phyloP scores from a whole-genome alignment of 31 red algal species.

The Odonthalia washingtoniensis region DNA sequence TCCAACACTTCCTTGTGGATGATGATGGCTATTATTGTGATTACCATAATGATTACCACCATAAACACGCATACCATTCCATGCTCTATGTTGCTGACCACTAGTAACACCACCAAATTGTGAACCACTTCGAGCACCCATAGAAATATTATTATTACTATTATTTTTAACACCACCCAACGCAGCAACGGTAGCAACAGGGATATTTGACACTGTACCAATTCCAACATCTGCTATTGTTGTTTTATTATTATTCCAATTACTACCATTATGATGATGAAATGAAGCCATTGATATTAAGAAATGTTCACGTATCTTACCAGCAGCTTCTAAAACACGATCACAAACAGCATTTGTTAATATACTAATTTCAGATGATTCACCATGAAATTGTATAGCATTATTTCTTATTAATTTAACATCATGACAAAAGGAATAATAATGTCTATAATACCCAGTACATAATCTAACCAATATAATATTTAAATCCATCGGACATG shows the following conservation, averaged over 20 bases:
- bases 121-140: too few relatives aligned
- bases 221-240: too few relatives aligned
- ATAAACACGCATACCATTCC: neutral
- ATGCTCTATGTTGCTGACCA: neutral
- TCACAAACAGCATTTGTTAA: conserved; percentile 39
- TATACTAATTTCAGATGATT: conserved; percentile 55
- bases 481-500: conserved; percentile 78
- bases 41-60: neutral
- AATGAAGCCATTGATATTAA: conserved; percentile 32
- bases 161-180: too few relatives aligned
- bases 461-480: conserved; percentile 70
- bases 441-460: conserved; percentile 78
- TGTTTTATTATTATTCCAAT: too few relatives aligned
- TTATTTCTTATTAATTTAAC: conserved; percentile 64
- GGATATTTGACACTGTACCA: too few relatives aligned
- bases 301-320: conserved; percentile 55
- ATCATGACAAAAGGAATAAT: conserved; percentile 63
- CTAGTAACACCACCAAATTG: too few relatives aligned
- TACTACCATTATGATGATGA: too few relatives aligned
- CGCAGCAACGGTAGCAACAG: too few relatives aligned
- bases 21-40: too few relatives aligned
- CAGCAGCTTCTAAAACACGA: conserved; percentile 56
- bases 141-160: too few relatives aligned
- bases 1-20: neutral
- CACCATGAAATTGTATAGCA: conserved; percentile 52